Base-by-base conservation (phyloP, 805 yeast genomes). In the Hemisphaericaspora nanyangensis region DNA sequence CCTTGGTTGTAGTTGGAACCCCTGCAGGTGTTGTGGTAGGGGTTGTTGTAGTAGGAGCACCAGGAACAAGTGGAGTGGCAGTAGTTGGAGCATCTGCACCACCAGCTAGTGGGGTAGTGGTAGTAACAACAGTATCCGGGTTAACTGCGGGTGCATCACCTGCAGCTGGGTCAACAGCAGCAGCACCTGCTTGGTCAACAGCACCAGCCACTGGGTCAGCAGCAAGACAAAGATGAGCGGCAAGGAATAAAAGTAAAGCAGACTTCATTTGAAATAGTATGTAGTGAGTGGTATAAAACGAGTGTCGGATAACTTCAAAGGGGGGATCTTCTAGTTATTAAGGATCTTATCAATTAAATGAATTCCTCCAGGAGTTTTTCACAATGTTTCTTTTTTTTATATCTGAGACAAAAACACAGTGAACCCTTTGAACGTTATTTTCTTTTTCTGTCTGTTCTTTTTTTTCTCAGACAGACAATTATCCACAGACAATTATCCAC, bases 131-230 rank as follows among this genome's bases (percentile, higher is more conserved):
- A n/a, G n/a, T n/a, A n/a, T n/a, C n/a, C n/a, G n/a, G n/a, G n/a
- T n/a, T n/a, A n/a, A n/a, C n/a, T 12, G 54, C 43, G 12, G 52
- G 44, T 7, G 55, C 38, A 7, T 54, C 40, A 10, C 55, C 39
- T 4, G 53, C 43, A 4, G 51, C 40, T 4, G 52, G 42, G 15
- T 44, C 45, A 16, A 50, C 45, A 15, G 42, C 45, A 10, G 56
- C 40, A 11, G 56, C 40, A n/a, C n/a, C n/a, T n/a, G n/a, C n/a
- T n/a, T n/a, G n/a, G n/a, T n/a, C n/a, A 6, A 53, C 40, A 4
- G 55, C 46, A 8, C 26, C 26, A 12, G 26, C 26, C 26, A 22
- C 8, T 5, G 52, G 52, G 15, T 41, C 46, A 5, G 50, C 44
- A 24, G 55, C 41, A 19, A 49, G 8, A 33, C 35, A 33, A 26